A percentile compares a stretch with the other conserved stretches of the same genome.
These are phyloP conservation scores for Cylindrotheca fusiformis DNA, from an alignment of 108 stramenopile species.

Conservation along the genomic window DNA sequence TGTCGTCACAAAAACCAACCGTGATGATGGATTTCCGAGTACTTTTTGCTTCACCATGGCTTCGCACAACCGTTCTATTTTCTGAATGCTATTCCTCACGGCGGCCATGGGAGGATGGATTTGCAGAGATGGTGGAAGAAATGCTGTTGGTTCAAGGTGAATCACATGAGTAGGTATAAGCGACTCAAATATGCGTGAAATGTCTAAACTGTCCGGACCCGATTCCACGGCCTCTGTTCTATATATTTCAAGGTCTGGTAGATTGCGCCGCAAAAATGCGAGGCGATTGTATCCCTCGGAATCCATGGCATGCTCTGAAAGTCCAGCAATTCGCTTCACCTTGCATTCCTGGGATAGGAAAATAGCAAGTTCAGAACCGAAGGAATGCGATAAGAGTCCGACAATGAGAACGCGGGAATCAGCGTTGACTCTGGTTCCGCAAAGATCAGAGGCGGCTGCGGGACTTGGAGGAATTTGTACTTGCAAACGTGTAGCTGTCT, in stretches of 20 bases:
- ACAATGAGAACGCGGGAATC: slow-evolving; percentile 45
- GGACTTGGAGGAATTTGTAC: background rate
- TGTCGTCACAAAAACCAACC: slow-evolving; percentile 14
- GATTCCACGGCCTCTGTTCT: slow-evolving; percentile 26
- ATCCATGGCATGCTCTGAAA: slow-evolving; percentile 3
- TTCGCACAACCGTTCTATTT: slow-evolving; percentile 44
- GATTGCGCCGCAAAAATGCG: slow-evolving; percentile 35
- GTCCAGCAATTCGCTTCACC: slow-evolving; percentile 45
- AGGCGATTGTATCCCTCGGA: slow-evolving; percentile 50
- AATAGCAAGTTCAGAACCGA: slow-evolving; percentile 56
- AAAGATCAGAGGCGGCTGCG: background rate
- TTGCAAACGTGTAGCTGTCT: background rate
- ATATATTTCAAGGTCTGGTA: slow-evolving; percentile 30
- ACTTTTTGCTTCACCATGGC: slow-evolving; percentile 4
- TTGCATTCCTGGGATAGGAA: slow-evolving; percentile 45
- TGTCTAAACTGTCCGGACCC: slow-evolving; percentile 25
- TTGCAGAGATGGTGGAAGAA: background rate
- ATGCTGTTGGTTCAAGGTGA: slow-evolving; percentile 26
- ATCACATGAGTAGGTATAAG: slow-evolving; percentile 53
- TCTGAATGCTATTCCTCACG: slow-evolving; percentile 23
- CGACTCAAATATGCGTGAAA: slow-evolving; percentile 33
- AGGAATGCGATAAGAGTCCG: slow-evolving; percentile 49
- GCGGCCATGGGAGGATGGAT: slow-evolving; percentile 22
- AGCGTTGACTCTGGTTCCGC: slow-evolving; percentile 14
- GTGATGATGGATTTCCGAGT: background rate